Percentiles rank a stretch among this genome's conserved stretches.
These are phyloP conservation scores for Zanthoxylum bungeanum DNA, from an alignment of 345 rosid genomes.

Conservation along the genomic window DNA sequence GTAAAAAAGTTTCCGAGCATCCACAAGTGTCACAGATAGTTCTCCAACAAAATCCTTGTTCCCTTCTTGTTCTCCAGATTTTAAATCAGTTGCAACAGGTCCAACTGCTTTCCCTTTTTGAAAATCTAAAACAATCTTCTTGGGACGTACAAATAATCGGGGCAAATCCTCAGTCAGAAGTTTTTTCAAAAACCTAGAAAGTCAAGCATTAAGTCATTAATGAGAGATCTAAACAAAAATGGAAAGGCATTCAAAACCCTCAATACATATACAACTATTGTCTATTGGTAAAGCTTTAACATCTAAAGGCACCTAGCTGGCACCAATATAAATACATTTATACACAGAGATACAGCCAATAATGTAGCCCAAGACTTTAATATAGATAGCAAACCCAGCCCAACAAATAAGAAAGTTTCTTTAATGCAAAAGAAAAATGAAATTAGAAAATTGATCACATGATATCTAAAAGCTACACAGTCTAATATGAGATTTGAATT, in stretches of 20 bases:
- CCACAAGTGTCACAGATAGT: constrained; percentile 89
- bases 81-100: constrained; percentile 61
- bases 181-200: constrained; percentile 81
- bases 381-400: not conserved
- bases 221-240: not conserved
- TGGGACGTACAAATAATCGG: constrained; percentile 88
- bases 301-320: not conserved
- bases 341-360: not conserved
- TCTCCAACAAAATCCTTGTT: constrained; percentile 92
- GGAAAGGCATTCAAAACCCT: not conserved
- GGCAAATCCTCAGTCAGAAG: constrained; percentile 96
- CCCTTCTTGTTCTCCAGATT: constrained; percentile 87
- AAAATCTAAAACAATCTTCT: constrained; percentile 97
- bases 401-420: not conserved
- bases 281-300: not conserved
- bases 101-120: constrained; percentile 95
- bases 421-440: not conserved
- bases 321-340: not conserved
- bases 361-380: not conserved
- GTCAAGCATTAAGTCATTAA: not conserved
- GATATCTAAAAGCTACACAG: not conserved
- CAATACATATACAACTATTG: constrained; percentile 4
- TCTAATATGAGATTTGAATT: not conserved
- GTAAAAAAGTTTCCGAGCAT: constrained; percentile 86
- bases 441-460: not conserved